Evolutionary conservation across 495 filamentous ascomycete species (phyloP).

Genomic region (Cercophora sp.): DNA sequence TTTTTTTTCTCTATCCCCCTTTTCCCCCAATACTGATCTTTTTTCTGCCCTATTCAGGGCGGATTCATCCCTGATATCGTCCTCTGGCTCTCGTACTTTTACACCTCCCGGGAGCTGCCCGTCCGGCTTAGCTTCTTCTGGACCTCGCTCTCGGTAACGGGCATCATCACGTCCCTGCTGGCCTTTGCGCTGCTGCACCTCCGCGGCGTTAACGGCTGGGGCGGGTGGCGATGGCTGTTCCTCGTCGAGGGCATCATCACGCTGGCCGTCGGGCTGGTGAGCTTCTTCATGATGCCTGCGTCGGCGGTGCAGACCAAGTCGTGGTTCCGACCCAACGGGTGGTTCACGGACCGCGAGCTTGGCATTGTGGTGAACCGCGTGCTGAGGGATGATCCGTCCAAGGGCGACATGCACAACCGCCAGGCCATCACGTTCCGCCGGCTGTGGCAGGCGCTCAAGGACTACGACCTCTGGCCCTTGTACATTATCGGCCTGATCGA

Average conservation of each 20-base stretch:
- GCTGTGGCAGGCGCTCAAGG: constrained; percentile 57
- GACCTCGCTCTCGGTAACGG: constrained; percentile 48
- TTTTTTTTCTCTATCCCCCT: too few relatives aligned
- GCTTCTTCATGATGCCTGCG: constrained; percentile 53
- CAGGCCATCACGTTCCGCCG: constrained; percentile 57
- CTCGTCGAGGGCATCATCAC: constrained; percentile 49
- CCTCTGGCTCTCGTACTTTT: constrained; percentile 71
- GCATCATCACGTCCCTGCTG: constrained; percentile 49
- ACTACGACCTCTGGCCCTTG: constrained; percentile 73
- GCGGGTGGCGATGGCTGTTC: constrained; percentile 63
- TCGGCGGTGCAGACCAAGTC: constrained; percentile 52
- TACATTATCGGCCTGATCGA: constrained; percentile 61
- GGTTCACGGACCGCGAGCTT: constrained; percentile 52
- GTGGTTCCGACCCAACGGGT: constrained; percentile 43
- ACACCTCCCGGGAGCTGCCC: constrained; percentile 62
- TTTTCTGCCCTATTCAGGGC: too few relatives aligned
- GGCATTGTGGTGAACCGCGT: constrained; percentile 49
- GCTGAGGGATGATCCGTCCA: constrained; percentile 51
- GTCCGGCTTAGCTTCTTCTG: constrained; percentile 58
- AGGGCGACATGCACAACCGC: constrained; percentile 56
- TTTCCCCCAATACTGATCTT: too few relatives aligned
- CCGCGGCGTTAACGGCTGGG: constrained; percentile 48
- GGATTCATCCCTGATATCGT: constrained; percentile 53
- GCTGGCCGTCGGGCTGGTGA: constrained; percentile 46
- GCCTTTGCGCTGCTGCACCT: constrained; percentile 51